Conservation (phyloP, 192 early-diverging fungal species). For the Lobosporangium transversale region DNA sequence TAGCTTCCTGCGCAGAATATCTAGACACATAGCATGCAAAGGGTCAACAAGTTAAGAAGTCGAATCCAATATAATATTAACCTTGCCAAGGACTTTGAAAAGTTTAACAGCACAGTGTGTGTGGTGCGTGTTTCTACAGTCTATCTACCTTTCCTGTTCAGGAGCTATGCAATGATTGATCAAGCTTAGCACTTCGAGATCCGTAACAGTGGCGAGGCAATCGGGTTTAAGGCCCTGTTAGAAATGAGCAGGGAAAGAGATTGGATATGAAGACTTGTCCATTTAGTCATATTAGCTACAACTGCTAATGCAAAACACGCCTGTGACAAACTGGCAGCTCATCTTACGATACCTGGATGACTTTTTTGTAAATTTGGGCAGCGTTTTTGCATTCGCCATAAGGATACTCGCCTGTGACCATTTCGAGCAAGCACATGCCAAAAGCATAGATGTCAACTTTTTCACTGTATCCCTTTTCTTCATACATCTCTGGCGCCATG, state of each 20-base stretch:
- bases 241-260: neutral
- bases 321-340: no score
- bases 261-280: neutral
- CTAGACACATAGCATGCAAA: conserved; percentile 23
- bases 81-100: no score
- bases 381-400: conserved; percentile 85
- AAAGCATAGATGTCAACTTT: conserved; percentile 89
- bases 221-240: conserved; percentile 76
- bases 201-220: conserved; percentile 67
- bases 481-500: conserved; percentile 90
- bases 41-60: neutral
- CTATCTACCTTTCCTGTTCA: conserved; percentile 68
- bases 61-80: no score
- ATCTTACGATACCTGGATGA: conserved; percentile 74
- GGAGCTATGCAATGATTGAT: conserved; percentile 72
- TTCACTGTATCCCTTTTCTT: conserved; percentile 84
- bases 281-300: no score
- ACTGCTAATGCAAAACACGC: no score
- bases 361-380: conserved; percentile 83
- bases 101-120: no score
- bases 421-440: conserved; percentile 85
- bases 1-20: conserved; percentile 72
- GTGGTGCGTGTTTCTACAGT: no score
- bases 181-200: conserved; percentile 72
- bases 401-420: conserved; percentile 88